Percentiles rank a stretch among this genome's conserved stretches.
These are phyloP conservation scores for Camellia japonica DNA, from an alignment of 148 eudicot genomes.

Conservation along the genomic window DNA sequence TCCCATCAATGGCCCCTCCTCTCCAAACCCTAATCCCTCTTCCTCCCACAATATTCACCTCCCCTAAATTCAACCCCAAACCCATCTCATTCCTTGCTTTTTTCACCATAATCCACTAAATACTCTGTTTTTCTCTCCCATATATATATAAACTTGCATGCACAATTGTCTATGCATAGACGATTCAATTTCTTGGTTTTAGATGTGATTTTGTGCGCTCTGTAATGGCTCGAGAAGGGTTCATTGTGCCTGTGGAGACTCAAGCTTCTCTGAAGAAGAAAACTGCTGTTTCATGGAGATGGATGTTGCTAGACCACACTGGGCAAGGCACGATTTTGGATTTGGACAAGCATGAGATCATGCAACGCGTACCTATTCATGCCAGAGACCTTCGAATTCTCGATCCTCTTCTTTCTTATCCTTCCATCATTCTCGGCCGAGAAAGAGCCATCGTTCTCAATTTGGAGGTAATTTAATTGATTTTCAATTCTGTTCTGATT, in stretches of 20 bases:
- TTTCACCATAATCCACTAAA: not conserved
- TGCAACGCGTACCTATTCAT: constrained; percentile 56
- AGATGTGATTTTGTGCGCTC: not conserved
- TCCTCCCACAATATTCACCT: not conserved
- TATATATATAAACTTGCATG: too few species aligned
- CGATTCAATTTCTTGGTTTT: not conserved
- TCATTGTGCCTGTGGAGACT: constrained; percentile 2
- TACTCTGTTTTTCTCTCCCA: not conserved
- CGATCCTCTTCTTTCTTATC: constrained; percentile 78
- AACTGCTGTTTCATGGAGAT: constrained; percentile 46
- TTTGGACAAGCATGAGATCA: constrained; percentile 69
- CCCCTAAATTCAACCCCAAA: not conserved
- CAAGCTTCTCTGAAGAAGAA: constrained; percentile 34
- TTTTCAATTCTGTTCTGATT: not conserved
- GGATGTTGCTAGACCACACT: constrained; percentile 46
- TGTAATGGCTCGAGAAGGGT: not conserved
- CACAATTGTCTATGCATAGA: too few species aligned
- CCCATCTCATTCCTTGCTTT: not conserved
- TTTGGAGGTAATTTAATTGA: constrained; percentile 52
- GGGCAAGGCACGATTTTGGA: constrained; percentile 54
- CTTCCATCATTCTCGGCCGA: constrained; percentile 75
- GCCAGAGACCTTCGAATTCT: constrained; percentile 83
- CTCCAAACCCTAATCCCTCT: not conserved
- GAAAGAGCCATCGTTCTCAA: constrained; percentile 77
- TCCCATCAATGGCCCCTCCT: not conserved